Base-by-base conservation (phyloP, 2,329 filamentous ascomycete genomes). In the Orbilia oligospora region DNA sequence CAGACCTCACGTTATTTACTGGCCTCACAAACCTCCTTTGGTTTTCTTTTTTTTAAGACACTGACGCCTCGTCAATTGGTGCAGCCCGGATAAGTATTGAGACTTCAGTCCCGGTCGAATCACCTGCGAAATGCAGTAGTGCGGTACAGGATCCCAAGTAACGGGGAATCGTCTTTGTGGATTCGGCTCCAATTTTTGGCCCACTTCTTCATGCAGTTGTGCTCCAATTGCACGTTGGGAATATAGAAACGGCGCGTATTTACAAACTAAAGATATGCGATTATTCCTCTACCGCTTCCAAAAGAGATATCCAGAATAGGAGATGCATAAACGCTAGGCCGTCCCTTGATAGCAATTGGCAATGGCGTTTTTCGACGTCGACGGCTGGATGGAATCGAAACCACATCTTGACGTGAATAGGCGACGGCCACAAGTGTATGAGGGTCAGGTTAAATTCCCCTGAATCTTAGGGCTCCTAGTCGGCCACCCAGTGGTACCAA, bases 201-300 rank as follows among this genome's bases (percentile, higher is more conserved):
- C 75, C 75, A 78, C 75, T 72, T 58, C 68, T 51, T 56, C 61
- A 49, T 72, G 68, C 75, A 72, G 36, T n/a, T 44, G 30, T 48
- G 68, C 75, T 72, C 75, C 75, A 78, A 78, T 78, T 72, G 64
- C 68, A 78, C 63, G 68, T 69, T 69, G 48, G 33, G 46, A 72
- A 55, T 69, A 64, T 48, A 68, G 49, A 72, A 78, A 78, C 75
- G 75, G 75, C 75, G 75, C 75, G 75, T 78, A 78, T 78, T 72
- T n/a, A 27, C 53, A 72, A 69, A 58, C 58, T 64, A 44, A 77
- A 58, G 18, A 48, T 51, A 64, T 72, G 64, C 75, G 68, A 72
- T 69, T 78, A 69, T 63, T 67, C 46, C 24, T 61, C 53, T 51
- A 67, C 75, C 55, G 61, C 75, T 56, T 69, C 53, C 36, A 64